Base-by-base conservation (phyloP, 768 basidiomycete genomes). In the Mycena alexandri region DNA sequence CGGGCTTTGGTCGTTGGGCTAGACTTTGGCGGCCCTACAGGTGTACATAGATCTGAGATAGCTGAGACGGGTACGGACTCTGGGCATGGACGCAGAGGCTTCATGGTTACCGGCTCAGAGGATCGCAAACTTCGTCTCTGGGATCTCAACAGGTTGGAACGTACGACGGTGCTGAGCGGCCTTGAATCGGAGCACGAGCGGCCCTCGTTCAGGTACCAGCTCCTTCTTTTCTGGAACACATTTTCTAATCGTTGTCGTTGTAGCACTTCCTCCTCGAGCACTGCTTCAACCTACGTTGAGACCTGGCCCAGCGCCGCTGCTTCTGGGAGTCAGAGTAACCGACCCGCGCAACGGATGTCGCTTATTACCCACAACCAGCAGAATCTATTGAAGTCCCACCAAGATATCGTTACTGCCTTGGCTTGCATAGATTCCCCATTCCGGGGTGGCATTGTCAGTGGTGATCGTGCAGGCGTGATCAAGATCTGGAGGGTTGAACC, bases 391-490 rank as follows among this genome's bases (percentile, higher is more conserved):
- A 91, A 90, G 75, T 86, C 92, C 8, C 98, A 99, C 75, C 94
- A 95, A 71, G 96, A 99, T 75, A 89, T 95, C 2, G 88, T 99
- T 21, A 95, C 93, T 7, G 89, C 93, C 2, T 78, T 99, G 41
- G 89, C 89, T 0, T 93, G 92, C 69, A 89, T 99, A 59, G 95
- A 98, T 70, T 91, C 96, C 0, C 95, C 97, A 1, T 98, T 98
- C 79, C 87, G 93, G 61, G 95, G 95, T 25, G 93, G 95, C 1
- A 86, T 98, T 51, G 87, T 98, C n/a, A 95, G 92, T 69, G 97
- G 93, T 2, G 97, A 99, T 76, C 85, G 94, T 52, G 85, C 91
- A 22, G 98, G 98, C 4, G 90, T 90, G 21, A 86, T 99, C 70
- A 98, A 98, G 77, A 92, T 98, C 0, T 99, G 93, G 92, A 85